These are phyloP conservation scores for Colletotrichum incanum DNA, from an alignment of 2,329 filamentous ascomycete species.

Conservation along the genomic window DNA sequence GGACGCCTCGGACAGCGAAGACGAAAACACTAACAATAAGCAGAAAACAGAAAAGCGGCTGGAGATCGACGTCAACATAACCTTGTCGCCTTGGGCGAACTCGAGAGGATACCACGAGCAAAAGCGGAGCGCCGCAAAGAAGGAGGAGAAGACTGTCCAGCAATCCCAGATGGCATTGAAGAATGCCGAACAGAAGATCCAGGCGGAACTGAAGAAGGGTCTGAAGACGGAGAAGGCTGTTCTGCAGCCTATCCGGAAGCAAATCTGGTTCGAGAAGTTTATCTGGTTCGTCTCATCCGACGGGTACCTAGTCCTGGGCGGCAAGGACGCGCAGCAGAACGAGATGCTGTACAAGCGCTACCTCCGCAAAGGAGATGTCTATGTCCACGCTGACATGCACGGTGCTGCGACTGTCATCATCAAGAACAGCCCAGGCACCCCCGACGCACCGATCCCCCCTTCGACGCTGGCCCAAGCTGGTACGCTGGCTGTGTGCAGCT, in stretches of 20 bases:
- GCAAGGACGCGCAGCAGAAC: conserved; percentile 89
- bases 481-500: conserved; percentile 86
- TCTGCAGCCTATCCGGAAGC: conserved; percentile 84
- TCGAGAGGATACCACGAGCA: conserved; percentile 94
- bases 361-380: conserved; percentile 90
- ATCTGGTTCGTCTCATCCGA: conserved; percentile 96
- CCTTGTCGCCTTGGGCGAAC: conserved; percentile 88
- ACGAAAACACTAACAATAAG: conserved; percentile 56
- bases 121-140: conserved; percentile 85
- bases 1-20: conserved; percentile 71
- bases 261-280: conserved; percentile 98
- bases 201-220: conserved; percentile 86
- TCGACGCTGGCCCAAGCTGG: conserved; percentile 94
- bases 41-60: conserved; percentile 68
- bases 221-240: conserved; percentile 94
- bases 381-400: conserved; percentile 90
- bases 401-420: conserved; percentile 90
- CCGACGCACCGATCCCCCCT: conserved; percentile 90
- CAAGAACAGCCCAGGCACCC: conserved; percentile 85
- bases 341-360: conserved; percentile 93
- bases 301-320: conserved; percentile 91
- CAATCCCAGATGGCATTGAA: conserved; percentile 89
- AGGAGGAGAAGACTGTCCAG: conserved; percentile 88
- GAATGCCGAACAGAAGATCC: conserved; percentile 91
- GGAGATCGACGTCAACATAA: conserved; percentile 87